Base-by-base conservation (phyloP, 2,329 filamentous ascomycete genomes). In the Colletotrichum limetticola region DNA sequence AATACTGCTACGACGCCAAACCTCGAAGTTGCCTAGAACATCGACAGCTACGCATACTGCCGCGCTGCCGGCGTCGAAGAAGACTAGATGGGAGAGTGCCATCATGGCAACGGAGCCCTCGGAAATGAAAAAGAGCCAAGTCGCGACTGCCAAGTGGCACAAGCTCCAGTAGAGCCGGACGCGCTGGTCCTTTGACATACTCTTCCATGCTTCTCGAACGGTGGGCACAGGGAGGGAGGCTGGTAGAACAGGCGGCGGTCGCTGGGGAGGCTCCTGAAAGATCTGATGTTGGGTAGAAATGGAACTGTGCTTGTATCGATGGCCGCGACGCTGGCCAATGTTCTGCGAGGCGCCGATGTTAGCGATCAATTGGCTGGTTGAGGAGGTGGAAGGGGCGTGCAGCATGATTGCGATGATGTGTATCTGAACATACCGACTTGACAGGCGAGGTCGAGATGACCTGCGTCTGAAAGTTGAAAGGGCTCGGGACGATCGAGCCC, bases 281-380 rank as follows among this genome's bases (percentile, higher is more conserved):
- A 98, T 97, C 82, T 98, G 95, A 81, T 98, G 95, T 78, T 92
- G 91, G 8, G 91, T 85, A 24, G 94, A 97, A 70, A 99, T 93
- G 81, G 94, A 97, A 81, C 94, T 97, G 85, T 98, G 96, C 81
- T 98, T 98, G 88, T 99, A 99, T 82, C 97, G 95, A 86, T 99
- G 97, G 75, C 97, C 97, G 74, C 96, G 93, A 76, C 97, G 91
- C 83, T 98, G 94, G 75, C 95, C 95, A 75, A 98, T 91, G 77
- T 95, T 96, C 92, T 97, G 82, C 66, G 74, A 35, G 53, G 74
- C 19, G 52, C 32, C 37, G 63, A 68, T 49, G 66, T 74, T 35
- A 74, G 68, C 52, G 57, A 42, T 57, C 22, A 62, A 66, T n/a
- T 63, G 32, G 52, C 7, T 49, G n/a, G 26, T 22, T 14, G 46